A percentile compares a stretch with the other conserved stretches of the same genome.
Conservation (phyloP, 2,329 filamentous ascomycete genomes). For the Diplodia scrobiculata region DNA sequence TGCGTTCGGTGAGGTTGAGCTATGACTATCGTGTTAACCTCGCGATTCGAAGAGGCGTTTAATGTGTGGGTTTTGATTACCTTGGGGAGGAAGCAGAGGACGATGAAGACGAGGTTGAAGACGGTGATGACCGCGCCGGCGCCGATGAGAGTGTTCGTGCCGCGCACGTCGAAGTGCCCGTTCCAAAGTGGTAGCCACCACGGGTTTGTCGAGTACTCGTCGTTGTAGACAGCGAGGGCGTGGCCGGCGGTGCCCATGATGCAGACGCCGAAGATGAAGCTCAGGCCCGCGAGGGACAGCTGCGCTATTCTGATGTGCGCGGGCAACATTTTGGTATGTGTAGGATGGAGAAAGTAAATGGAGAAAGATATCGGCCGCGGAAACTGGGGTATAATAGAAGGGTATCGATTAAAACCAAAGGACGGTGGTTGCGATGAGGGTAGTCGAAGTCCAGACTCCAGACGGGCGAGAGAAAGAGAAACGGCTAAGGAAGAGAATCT, state of each 20-base stretch:
- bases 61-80: constrained; percentile 33
- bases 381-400: background rate
- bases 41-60: no score
- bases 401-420: background rate
- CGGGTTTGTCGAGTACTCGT: constrained; percentile 47
- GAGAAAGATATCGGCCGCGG: background rate
- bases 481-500: background rate
- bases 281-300: constrained; percentile 40
- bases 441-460: constrained; percentile 23
- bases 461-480: constrained; percentile 3
- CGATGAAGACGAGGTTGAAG: constrained; percentile 44
- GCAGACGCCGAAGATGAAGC: constrained; percentile 42
- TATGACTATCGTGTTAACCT: constrained; percentile 25
- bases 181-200: constrained; percentile 55
- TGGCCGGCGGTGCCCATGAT: constrained; percentile 50
- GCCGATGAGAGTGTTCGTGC: constrained; percentile 48
- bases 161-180: constrained; percentile 51
- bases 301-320: constrained; percentile 43
- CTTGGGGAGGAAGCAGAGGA: constrained; percentile 41
- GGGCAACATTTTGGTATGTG: constrained; percentile 44
- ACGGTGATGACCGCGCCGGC: constrained; percentile 44
- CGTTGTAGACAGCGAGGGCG: constrained; percentile 49
- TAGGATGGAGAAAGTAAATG: background rate
- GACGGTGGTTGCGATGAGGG: background rate
- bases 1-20: constrained; percentile 40